These are phyloP conservation scores for Solanum dulcamara DNA, from an alignment of 257 asterid genomes.

Conservation along the genomic window DNA sequence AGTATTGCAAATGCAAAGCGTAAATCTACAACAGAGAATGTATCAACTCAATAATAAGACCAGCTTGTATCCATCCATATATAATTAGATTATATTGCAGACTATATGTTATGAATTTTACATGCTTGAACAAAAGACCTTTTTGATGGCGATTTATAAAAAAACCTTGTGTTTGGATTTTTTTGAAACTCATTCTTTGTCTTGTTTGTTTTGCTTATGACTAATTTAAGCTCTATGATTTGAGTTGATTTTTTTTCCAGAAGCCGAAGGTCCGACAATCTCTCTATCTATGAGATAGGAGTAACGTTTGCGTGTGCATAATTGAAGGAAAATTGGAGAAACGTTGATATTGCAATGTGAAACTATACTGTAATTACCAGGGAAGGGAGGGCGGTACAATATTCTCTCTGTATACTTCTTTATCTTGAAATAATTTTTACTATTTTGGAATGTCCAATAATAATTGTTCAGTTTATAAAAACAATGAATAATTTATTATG, in stretches of 20 bases:
- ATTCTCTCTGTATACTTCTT: too few species aligned
- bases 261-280: rapidly evolving
- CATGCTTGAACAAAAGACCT: not conserved
- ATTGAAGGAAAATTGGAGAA: not conserved
- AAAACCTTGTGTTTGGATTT: not conserved
- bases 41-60: not conserved
- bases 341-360: not conserved
- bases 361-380: not conserved
- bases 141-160: not conserved
- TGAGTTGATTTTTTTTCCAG: not conserved
- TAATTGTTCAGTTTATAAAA: too few species aligned
- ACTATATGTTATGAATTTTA: not conserved
- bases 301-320: not conserved
- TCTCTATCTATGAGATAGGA: not conserved
- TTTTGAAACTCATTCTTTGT: not conserved
- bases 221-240: not conserved
- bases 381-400: not conserved
- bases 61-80: not conserved
- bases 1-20: conserved; percentile 4
- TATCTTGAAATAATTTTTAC: too few species aligned
- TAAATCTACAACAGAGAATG: conserved; percentile 8
- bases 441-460: too few species aligned
- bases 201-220: not conserved
- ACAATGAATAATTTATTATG: too few species aligned
- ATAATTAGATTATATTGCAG: not conserved